Percentiles rank a stretch among this genome's conserved stretches.
phyloP scores from a whole-genome alignment of 495 filamentous ascomycete species.

The Aspergillus olivimuriae region DNA sequence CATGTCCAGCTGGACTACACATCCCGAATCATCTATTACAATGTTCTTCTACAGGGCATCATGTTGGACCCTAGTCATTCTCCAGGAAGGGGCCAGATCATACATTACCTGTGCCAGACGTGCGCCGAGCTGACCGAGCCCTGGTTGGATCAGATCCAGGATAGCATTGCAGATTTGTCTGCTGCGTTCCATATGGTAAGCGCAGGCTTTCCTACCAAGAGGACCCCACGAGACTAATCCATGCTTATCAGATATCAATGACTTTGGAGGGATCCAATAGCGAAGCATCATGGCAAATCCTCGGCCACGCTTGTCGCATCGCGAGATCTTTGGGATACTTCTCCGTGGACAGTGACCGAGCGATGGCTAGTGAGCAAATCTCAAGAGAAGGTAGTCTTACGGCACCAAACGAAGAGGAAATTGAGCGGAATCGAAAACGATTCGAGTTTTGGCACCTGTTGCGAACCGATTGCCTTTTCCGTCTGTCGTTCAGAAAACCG shows the following conservation, averaged over 20 bases:
- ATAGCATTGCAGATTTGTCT: conserved; percentile 8
- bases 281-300: conserved; percentile 12
- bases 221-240: neutral
- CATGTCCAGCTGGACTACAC: conserved; percentile 15
- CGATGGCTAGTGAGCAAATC: too few relatives aligned
- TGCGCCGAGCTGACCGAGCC: conserved; percentile 2
- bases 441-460: conserved; percentile 22
- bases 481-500: conserved; percentile 14
- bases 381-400: neutral
- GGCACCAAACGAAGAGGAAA: conserved; percentile 4
- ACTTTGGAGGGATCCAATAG: conserved; percentile 12
- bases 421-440: conserved; percentile 15
- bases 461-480: conserved; percentile 15
- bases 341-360: conserved; percentile 14
- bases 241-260: conserved; percentile 10
- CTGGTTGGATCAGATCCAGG: conserved; percentile 9
- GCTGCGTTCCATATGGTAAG: conserved; percentile 12
- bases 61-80: conserved; percentile 1
- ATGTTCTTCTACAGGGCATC: conserved; percentile 10
- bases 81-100: neutral
- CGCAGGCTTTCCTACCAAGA: neutral
- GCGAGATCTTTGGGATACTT: conserved; percentile 14
- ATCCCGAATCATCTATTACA: conserved; percentile 15
- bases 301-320: conserved; percentile 7
- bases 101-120: conserved; percentile 7